Percentiles rank a stretch among this genome's conserved stretches.
Evolutionary conservation across 2,329 filamentous ascomycete species (phyloP).

Genomic region (Ramularia collo-cygni): DNA sequence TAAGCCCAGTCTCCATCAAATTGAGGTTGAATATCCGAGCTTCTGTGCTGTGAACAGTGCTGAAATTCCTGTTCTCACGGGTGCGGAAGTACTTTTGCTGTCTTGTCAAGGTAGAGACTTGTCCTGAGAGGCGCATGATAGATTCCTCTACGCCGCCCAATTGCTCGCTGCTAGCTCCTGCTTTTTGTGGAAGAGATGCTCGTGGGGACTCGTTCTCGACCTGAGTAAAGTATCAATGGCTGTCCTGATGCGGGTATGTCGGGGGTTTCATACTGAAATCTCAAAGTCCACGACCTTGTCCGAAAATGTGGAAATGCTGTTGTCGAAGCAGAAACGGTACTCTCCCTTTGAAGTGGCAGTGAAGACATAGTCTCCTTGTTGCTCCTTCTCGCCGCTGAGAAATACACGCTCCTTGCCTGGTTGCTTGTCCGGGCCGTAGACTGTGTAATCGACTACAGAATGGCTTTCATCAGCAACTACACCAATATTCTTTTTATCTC

Average conservation of each 20-base stretch:
- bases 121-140: constrained; percentile 87
- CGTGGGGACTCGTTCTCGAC: constrained; percentile 78
- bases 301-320: constrained; percentile 94
- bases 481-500: not conserved
- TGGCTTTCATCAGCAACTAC: constrained; percentile 7
- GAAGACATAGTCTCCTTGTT: constrained; percentile 97
- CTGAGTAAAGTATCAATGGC: constrained; percentile 41
- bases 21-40: constrained; percentile 95
- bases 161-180: constrained; percentile 82
- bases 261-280: constrained; percentile 62
- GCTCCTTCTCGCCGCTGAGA: constrained; percentile 79
- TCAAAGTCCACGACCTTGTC: constrained; percentile 99
- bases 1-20: constrained; percentile 83
- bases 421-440: constrained; percentile 62
- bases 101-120: constrained; percentile 86
- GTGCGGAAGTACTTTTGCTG: constrained; percentile 99
- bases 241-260: not conserved
- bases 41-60: constrained; percentile 94
- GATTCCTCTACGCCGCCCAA: constrained; percentile 85
- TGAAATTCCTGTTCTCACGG: constrained; percentile 97
- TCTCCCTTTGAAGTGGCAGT: constrained; percentile 82
- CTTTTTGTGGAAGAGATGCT: constrained; percentile 75
- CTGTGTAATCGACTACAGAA: constrained; percentile 68
- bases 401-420: constrained; percentile 59
- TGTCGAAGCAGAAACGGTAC: constrained; percentile 97